A percentile compares a stretch with the other conserved stretches of the same genome.
phyloP scores from a whole-genome alignment of 495 filamentous ascomycete genomes.

The Penicillium waksmanii region DNA sequence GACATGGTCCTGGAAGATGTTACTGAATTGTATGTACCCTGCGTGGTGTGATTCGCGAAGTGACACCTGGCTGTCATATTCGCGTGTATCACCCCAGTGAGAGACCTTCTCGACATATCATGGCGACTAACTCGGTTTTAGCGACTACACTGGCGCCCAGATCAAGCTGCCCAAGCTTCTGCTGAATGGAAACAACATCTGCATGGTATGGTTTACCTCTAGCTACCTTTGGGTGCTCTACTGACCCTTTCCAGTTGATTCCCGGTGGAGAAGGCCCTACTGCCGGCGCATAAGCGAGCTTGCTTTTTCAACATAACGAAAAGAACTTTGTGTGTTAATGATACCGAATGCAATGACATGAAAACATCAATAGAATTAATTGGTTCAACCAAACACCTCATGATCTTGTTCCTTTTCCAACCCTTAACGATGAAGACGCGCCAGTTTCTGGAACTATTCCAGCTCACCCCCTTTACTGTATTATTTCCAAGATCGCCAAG shows the following conservation, averaged over 20 bases:
- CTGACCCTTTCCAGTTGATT: constrained; percentile 65
- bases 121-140: constrained; percentile 33
- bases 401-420: too few relatives aligned
- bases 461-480: too few relatives aligned
- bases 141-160: constrained; percentile 85
- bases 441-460: too few relatives aligned
- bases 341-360: constrained; percentile 39
- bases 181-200: constrained; percentile 98
- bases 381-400: constrained; percentile 4
- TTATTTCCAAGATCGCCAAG: not conserved
- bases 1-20: constrained; percentile 99
- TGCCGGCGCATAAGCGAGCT: constrained; percentile 35
- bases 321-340: constrained; percentile 36
- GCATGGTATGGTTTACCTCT: constrained; percentile 72
- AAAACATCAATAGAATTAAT: constrained; percentile 27
- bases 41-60: not conserved
- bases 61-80: not conserved
- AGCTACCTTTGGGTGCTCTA: not conserved
- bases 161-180: constrained; percentile 91
- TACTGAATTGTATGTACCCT: constrained; percentile 81
- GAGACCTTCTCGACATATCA: not conserved
- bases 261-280: constrained; percentile 82
- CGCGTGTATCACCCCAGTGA: not conserved
- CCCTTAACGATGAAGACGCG: too few relatives aligned
- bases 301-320: constrained; percentile 24